Percentiles rank a stretch among this genome's conserved stretches.
Conservation (phyloP, 306 rosid genomes). For the Cicer cuneatum region DNA sequence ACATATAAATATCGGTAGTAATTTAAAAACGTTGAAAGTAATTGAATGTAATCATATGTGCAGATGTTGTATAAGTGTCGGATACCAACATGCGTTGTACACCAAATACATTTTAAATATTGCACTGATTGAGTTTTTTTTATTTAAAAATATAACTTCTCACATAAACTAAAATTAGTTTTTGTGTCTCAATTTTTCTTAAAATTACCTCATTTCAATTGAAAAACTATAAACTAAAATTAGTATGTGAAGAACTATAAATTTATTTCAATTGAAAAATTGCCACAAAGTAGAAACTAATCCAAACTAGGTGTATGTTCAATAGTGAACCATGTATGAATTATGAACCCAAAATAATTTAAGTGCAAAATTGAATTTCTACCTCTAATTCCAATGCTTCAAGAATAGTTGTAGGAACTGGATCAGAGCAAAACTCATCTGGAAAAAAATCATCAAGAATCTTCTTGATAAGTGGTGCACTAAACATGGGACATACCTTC, state of each 20-base stretch:
- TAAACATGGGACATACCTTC: constrained; percentile 92
- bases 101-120: too few relatives aligned
- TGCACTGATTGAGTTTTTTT: neutral
- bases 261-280: neutral
- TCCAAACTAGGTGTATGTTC: neutral
- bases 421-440: constrained; percentile 94
- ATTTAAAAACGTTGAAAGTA: neutral
- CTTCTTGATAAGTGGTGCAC: constrained; percentile 73
- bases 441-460: constrained; percentile 75
- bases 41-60: too few relatives aligned
- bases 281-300: too few relatives aligned
- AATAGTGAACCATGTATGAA: neutral
- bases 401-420: constrained; percentile 65
- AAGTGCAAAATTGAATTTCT: constrained; percentile 34
- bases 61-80: too few relatives aligned
- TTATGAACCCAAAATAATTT: constrained; percentile 2
- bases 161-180: neutral
- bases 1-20: neutral
- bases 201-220: too few relatives aligned
- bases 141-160: too few relatives aligned
- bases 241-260: neutral
- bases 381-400: constrained; percentile 82
- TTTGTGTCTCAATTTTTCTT: too few relatives aligned
- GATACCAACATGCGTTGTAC: too few relatives aligned
- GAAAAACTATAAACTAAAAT: neutral